Base-by-base conservation (phyloP, 352 stramenopile species). In the Pythium myriotylum region DNA sequence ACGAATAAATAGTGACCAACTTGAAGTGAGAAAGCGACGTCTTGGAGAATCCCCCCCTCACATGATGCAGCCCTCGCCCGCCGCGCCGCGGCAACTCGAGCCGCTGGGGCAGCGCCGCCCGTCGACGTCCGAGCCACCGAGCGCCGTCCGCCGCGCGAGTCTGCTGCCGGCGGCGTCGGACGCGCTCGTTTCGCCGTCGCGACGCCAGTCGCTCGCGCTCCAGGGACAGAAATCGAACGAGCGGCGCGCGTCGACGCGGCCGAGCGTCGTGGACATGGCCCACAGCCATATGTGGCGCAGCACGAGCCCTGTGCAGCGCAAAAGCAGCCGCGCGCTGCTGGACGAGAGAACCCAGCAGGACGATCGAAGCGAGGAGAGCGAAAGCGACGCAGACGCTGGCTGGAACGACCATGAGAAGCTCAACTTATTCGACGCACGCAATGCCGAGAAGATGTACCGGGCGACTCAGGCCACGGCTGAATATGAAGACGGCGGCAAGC, bases 401-500 rank as follows among this genome's bases (percentile, higher is more conserved):
- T 39, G 17, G 10, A 22, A 73, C 20, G 62, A 50, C 39, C 37
- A 64, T 24, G 52, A 67, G 22, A 52, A 62, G 22, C 49, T 70
- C 42, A 65, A 68, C 22, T 19, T 23, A 2, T 74, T 67, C 58
- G 70, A 74, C 42, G 54, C 55, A 20, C 66, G 63, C 3, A 39
- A 59, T 4, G 70, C 64, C 0, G 63, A 77, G 9, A 68, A 62
- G 22, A 41, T 73, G 42, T 75, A 76, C 19, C 51, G 40, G 1
- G 70, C 76, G 39, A 70, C 54, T 7, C 32, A 76, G 32, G 63
- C 55, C 1, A 29, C 62, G 0, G 59, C 54, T 9, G 66, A 59
- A 19, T 84, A 87, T 59, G 60, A 80, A 23, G 80, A 92, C 29
- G 75, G 76, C 3, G 72, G 68, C 0, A 65, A 79, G 23, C 45